These are phyloP conservation scores for Ogataea methylovora DNA, from an alignment of 805 yeast genomes.

Conservation along the genomic window DNA sequence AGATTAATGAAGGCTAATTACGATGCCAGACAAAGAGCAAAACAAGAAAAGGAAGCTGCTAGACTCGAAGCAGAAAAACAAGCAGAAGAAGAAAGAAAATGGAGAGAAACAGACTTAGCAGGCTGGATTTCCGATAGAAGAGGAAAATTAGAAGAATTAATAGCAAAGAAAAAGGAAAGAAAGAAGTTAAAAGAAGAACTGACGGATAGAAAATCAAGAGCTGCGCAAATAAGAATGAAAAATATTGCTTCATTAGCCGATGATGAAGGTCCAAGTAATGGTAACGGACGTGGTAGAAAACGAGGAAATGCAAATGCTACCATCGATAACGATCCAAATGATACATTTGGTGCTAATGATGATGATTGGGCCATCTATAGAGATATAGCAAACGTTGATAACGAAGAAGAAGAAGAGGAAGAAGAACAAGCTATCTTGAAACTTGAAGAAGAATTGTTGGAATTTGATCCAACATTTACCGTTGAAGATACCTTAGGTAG, in stretches of 20 bases:
- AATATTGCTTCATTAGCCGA: slow-evolving; percentile 76
- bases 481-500: slow-evolving; percentile 79
- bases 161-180: slow-evolving; percentile 59
- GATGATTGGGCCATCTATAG: slow-evolving; percentile 93
- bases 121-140: slow-evolving; percentile 79
- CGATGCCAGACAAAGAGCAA: slow-evolving; percentile 82
- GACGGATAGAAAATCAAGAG: slow-evolving; percentile 81
- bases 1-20: slow-evolving; percentile 73
- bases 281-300: slow-evolving; percentile 39
- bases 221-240: slow-evolving; percentile 91
- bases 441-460: slow-evolving; percentile 69
- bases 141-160: slow-evolving; percentile 46
- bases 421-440: slow-evolving; percentile 52
- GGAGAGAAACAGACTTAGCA: slow-evolving; percentile 67
- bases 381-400: slow-evolving; percentile 67
- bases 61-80: slow-evolving; percentile 52
- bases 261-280: slow-evolving; percentile 9
- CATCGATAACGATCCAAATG: slow-evolving; percentile 86
- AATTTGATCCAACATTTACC: slow-evolving; percentile 79
- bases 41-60: slow-evolving; percentile 67
- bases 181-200: slow-evolving; percentile 67
- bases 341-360: slow-evolving; percentile 91
- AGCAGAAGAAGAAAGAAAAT: slow-evolving; percentile 58
- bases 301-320: slow-evolving; percentile 51
- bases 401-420: slow-evolving; percentile 75